Base-by-base conservation (phyloP, 179 eudicot genomes). In the Nepenthes alata region DNA sequence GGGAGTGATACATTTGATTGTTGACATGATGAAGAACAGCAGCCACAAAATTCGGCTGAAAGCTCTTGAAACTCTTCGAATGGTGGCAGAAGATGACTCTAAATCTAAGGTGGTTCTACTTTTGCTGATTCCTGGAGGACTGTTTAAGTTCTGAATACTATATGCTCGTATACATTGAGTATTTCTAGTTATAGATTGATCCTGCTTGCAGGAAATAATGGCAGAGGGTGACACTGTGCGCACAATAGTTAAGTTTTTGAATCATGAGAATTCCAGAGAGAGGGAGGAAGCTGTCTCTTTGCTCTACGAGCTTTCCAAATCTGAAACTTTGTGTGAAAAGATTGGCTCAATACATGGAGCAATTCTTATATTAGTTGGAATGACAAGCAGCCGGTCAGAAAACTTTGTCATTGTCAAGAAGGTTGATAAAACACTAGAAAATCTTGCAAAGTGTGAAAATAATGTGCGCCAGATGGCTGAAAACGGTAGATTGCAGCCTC, bases 391-490 rank as follows among this genome's bases (percentile, higher is more conserved):
- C 69, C 84, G 79, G 69, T 85, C 97, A 14, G 95, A 87, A 74
- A 78, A 80, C 57, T 38, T 74, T 54, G 59, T 68, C 60, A 74
- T 78, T 11, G 86, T 83, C 45, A 93, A 87, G 72, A 87, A 76
- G 72, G 97, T 95, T 65, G 84, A 82, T 57, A 77, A 76, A 70
- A 87, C 89, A 41, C 76, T 93, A 71, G 84, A 79, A 59, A 87
- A 87, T 77, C 78, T 93, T 59, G 95, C 84, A 39, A 78, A 74
- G 57, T 78, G 74, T 70, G 94, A 90, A 76, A 76, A 76, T 67
- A 89, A 90, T 75, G 87, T 90, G 50, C 79, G 78, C 45, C 91
- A 83, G 75, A 93, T 93, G 97, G 99, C 99, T 62, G 91, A 82
- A 69, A 77, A 70, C 78, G 99, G 99, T 57, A 77, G 94, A 83